Base-by-base conservation (phyloP, 805 yeast species). In the Metschnikowia sp. region DNA sequence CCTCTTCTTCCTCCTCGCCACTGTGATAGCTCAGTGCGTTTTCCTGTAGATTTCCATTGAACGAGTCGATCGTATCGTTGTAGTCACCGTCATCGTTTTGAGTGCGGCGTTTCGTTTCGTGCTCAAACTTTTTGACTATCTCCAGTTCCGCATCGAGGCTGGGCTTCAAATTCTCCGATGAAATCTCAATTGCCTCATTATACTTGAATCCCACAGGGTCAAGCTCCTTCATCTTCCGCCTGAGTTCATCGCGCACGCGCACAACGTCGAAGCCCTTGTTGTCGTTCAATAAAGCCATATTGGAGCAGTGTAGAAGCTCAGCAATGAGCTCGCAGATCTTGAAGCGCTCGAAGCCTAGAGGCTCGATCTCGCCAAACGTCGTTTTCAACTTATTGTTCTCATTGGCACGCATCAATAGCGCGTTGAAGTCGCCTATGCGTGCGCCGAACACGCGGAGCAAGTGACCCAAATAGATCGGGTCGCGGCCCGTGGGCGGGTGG, bases 401-500 rank as follows among this genome's bases (percentile, higher is more conserved):
- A 26, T 55, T 53, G 10, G 61, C 46, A 36, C 60, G 58, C 53
- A 62, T 59, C 49, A 73, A 57, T n/a, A 73, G 54, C 22, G 60
- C 47, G 55, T 70, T 70, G 56, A 72, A 73, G 13, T 67, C 63
- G 9, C 61, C 60, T 41, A 73, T 70, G 29, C 66, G 60, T 41
- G 58, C 58, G 8, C 75, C 74, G 51, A 73, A 73, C 5, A 73
- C 74, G 50, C 63, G 57, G 30, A 73, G 59, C 48, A 73, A 61
- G 52, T 71, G 74, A 6, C 78, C 78, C 49, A 73, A 61, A 54
- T 72, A 73, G 40, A 73, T 73, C 1, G 78, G 76, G 53, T 73
- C 78, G 50, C 78, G 64, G 10, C 77, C 75, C 6, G 75, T 72
- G 12, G 78, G 78, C 8, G 77, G 76, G 48, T 73, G 77, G 47